Evolutionary conservation across 83 land plant species (phyloP).

Genomic region (Diphasiastrum complanatum): DNA sequence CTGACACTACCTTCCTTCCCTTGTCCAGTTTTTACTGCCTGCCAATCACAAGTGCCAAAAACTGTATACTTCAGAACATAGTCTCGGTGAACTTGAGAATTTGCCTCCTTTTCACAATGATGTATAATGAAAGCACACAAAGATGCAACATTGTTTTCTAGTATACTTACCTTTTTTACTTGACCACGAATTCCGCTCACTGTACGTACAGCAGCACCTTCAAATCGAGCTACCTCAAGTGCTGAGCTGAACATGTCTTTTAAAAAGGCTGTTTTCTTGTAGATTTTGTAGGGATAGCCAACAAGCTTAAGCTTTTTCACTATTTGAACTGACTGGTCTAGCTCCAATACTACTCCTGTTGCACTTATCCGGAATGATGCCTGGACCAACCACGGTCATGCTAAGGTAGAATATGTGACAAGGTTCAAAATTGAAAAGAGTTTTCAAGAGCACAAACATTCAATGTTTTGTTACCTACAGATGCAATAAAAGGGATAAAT

Average conservation of each 20-base stretch:
- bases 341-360: constrained; percentile 68
- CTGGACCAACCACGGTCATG: constrained; percentile 46
- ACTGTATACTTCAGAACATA: constrained; percentile 2
- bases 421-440: no score
- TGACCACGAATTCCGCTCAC: constrained; percentile 98
- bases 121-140: no score
- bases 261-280: constrained; percentile 91
- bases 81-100: neutral
- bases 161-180: constrained; percentile 94
- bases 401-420: no score
- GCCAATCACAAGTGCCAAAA: constrained; percentile 7
- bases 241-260: constrained; percentile 96
- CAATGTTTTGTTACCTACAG: neutral
- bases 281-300: constrained; percentile 85
- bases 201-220: constrained; percentile 84
- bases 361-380: constrained; percentile 79
- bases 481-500: neutral
- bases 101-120: neutral
- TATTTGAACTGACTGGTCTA: constrained; percentile 72
- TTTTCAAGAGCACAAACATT: no score
- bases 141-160: no score
- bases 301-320: constrained; percentile 94
- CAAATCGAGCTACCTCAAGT: constrained; percentile 91
- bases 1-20: constrained; percentile 94
- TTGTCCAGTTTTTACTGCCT: constrained; percentile 87